These are phyloP conservation scores for Microbotryum saponariae DNA, from an alignment of 1,284 basidiomycete species.

Conservation along the genomic window DNA sequence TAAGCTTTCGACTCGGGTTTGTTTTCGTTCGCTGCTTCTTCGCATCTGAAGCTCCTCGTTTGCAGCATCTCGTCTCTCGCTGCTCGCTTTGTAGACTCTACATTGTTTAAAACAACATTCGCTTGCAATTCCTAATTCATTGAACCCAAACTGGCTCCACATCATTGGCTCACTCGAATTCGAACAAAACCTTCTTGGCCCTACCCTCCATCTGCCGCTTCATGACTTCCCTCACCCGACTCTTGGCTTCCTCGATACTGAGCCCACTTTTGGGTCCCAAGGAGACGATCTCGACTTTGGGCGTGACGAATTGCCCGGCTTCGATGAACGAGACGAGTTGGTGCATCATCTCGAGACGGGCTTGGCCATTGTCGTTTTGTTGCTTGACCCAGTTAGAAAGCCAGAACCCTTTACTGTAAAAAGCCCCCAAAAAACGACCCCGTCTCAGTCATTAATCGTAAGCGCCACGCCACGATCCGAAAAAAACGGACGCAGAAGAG, in stretches of 20 bases:
- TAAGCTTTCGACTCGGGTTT: background rate
- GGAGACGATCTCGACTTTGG: constrained; percentile 58
- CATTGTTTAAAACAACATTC: no score
- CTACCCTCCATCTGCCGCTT: constrained; percentile 51
- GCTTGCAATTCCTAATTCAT: no score
- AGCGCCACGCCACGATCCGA: background rate
- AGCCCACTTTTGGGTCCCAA: constrained; percentile 42
- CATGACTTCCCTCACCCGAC: constrained; percentile 50
- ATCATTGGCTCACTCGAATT: constrained; percentile 41
- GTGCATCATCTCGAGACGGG: constrained; percentile 46
- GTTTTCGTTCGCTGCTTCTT: background rate
- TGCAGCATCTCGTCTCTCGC: background rate
- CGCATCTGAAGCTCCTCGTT: background rate
- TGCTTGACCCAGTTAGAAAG: constrained; percentile 54
- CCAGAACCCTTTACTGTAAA: constrained; percentile 34
- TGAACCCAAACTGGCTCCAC: background rate
- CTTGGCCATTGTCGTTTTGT: constrained; percentile 33
- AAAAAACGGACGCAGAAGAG: background rate
- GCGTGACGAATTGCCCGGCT: constrained; percentile 57
- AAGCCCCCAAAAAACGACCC: no score
- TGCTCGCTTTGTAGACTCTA: background rate
- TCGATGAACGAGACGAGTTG: constrained; percentile 51
- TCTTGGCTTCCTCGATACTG: constrained; percentile 52
- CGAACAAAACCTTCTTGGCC: constrained; percentile 64
- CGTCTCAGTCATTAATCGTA: background rate